Evolutionary conservation across 2,329 filamentous ascomycete genomes (phyloP), one percentile per base, ranked within the genome.

Genomic region (Magnaporthiopsis poae): DNA sequence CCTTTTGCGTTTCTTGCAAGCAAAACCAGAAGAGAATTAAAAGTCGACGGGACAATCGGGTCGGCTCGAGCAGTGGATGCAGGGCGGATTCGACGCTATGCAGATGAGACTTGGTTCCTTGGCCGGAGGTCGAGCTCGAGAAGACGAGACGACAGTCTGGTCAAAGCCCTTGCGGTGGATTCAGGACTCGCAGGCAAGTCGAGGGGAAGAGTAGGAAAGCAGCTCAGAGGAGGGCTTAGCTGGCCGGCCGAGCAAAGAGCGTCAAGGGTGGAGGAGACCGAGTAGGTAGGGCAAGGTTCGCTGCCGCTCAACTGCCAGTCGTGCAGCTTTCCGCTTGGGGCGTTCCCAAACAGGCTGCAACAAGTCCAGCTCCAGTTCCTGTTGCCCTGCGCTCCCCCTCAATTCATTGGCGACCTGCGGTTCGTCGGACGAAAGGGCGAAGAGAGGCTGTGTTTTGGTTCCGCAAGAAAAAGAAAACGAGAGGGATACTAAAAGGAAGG

Each of bases 391-490:
- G 60, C 60, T 61, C 35, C 21, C 61, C 29, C 61, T 27, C 35
- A 62, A 36, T 36, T 62, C 35, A 31, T 36, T 62, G 60, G 61
- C 35, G 61, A 35, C 61, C 61, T 36, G 61, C 61, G 61, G 25
- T 33, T 33, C 33, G 39, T 39, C 60, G 27, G 61, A 60, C n/a
- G 31, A 64, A 46, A 46, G 39, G 61, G 62, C 33, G 39, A 65
- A 36, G 33, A 36, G 61, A 60, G 63, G 60, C 62, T 62, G 35
- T 31, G 12, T 9, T n/a, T 25, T 2, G 21, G 21, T 56, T 56
- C n/a, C 46, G 21, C 46, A 56, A n/a, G 46, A 61, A 39, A 62
- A 36, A 60, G 29, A 31, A 67, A 56, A 66, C 39, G 62, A 56
- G 56, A 39, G 36, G 36, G 46, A 31, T 63, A 46, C 60, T 52